These are phyloP conservation scores for Tranzscheliella williamsii DNA, from an alignment of 1,284 basidiomycete species.

Conservation along the genomic window DNA sequence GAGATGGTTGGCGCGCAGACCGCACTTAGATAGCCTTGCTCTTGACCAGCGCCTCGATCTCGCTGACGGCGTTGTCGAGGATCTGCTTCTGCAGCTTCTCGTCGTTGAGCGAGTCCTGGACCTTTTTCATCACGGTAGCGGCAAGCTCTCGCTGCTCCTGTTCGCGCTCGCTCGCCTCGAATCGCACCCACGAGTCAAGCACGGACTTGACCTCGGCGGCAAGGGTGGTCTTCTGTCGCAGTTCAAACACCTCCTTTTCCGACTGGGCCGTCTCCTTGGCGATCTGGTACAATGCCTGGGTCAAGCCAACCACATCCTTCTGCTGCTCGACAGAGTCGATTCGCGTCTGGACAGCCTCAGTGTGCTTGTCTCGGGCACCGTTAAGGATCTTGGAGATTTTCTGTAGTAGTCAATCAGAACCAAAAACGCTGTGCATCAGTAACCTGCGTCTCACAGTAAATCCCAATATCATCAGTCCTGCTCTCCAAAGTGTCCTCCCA, in stretches of 20 bases:
- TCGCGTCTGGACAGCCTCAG: constrained; percentile 86
- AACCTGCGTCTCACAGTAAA: too few species aligned
- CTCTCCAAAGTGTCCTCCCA: too few species aligned
- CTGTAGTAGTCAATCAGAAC: constrained; percentile 11
- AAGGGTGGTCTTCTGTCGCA: constrained; percentile 84
- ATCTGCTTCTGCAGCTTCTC: constrained; percentile 93
- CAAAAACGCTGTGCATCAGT: too few species aligned
- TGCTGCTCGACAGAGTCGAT: constrained; percentile 87
- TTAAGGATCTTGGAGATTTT: constrained; percentile 82
- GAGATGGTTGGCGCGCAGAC: background rate
- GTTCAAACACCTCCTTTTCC: constrained; percentile 87
- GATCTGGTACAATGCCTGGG: constrained; percentile 84
- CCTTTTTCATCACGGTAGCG: constrained; percentile 82
- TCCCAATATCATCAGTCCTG: too few species aligned
- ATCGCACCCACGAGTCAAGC: constrained; percentile 96
- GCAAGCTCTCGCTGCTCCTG: constrained; percentile 90
- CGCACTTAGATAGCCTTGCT: constrained; percentile 57
- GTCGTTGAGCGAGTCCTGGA: constrained; percentile 79
- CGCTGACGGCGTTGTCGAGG: constrained; percentile 77
- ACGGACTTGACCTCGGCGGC: constrained; percentile 90
- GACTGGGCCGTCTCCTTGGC: constrained; percentile 95
- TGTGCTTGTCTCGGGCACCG: constrained; percentile 83
- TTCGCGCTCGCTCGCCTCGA: constrained; percentile 95
- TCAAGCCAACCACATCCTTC: constrained; percentile 90
- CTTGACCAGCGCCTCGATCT: constrained; percentile 73